phyloP scores from a whole-genome alignment of 2,329 filamentous ascomycete species.

The Juglanconis sp. region DNA sequence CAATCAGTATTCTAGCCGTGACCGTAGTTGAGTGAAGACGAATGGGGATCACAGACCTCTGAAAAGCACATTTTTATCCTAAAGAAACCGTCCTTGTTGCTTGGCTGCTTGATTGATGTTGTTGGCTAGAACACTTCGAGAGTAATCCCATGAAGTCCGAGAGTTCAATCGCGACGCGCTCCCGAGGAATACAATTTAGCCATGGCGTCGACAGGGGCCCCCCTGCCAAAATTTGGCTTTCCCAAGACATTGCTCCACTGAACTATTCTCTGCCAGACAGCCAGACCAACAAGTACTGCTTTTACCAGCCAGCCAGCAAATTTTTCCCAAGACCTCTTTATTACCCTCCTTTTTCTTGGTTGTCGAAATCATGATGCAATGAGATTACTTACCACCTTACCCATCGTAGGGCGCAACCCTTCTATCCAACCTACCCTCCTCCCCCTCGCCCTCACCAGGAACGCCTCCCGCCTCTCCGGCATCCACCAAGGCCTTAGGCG shows the following conservation, averaged over 20 bases:
- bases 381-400: constrained; percentile 15
- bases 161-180: too few relatives aligned
- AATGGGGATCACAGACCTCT: neutral
- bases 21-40: neutral
- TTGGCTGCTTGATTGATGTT: neutral
- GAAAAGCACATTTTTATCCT: neutral
- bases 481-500: constrained; percentile 64
- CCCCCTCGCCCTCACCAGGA: constrained; percentile 27
- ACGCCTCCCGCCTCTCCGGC: constrained; percentile 59
- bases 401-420: constrained; percentile 12
- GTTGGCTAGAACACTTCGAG: neutral
- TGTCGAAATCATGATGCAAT: constrained; percentile 10
- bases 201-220: too few relatives aligned
- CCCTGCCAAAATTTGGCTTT: too few relatives aligned
- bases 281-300: too few relatives aligned
- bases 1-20: neutral
- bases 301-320: too few relatives aligned
- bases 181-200: too few relatives aligned
- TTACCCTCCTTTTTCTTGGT: neutral
- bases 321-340: neutral
- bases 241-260: too few relatives aligned
- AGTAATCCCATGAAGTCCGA: too few relatives aligned
- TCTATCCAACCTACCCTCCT: constrained; percentile 1
- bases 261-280: too few relatives aligned
- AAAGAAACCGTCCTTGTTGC: too few relatives aligned